These are phyloP conservation scores for Erysimum cheiri DNA, from an alignment of 441 rosid genomes.

Conservation along the genomic window DNA sequence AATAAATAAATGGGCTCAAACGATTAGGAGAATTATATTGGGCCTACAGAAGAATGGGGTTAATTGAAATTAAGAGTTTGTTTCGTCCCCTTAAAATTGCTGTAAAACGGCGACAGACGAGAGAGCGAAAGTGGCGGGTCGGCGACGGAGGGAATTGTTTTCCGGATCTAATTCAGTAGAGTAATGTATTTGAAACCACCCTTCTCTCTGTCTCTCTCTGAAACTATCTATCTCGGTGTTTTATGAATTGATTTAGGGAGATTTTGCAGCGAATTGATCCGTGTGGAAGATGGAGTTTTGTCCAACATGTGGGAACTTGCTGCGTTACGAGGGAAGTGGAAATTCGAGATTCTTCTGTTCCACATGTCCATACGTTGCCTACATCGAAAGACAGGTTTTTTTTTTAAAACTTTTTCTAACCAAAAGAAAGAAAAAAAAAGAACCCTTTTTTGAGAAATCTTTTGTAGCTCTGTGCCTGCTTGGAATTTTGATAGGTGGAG, in stretches of 20 bases:
- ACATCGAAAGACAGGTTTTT: conserved; percentile 36
- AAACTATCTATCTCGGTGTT: not conserved
- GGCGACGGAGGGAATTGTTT: not conserved
- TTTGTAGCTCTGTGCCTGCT: not conserved
- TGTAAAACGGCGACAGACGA: not conserved
- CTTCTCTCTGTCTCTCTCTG: not conserved
- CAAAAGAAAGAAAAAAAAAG: not conserved
- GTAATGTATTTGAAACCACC: not conserved
- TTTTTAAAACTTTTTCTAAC: not conserved
- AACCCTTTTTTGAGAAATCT: not conserved
- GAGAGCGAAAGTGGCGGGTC: conserved; percentile 21
- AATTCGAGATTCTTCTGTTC: conserved; percentile 33
- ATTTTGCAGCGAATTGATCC: conserved; percentile 10
- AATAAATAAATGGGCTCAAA: too few species aligned
- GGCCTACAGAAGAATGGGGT: too few species aligned
- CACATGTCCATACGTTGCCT: conserved; percentile 41
- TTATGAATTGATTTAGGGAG: not conserved
- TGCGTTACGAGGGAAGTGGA: conserved; percentile 32
- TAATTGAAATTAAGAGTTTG: too few species aligned
- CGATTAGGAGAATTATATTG: too few species aligned
- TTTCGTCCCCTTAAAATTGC: not conserved
- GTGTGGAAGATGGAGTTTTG: conserved; percentile 42
- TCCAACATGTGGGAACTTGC: conserved; percentile 38
- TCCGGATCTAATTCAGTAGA: not conserved
- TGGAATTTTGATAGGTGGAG: conserved; percentile 32